Conservation (phyloP, 2,329 filamentous ascomycete species). For the Fusarium brevicatenulatum region DNA sequence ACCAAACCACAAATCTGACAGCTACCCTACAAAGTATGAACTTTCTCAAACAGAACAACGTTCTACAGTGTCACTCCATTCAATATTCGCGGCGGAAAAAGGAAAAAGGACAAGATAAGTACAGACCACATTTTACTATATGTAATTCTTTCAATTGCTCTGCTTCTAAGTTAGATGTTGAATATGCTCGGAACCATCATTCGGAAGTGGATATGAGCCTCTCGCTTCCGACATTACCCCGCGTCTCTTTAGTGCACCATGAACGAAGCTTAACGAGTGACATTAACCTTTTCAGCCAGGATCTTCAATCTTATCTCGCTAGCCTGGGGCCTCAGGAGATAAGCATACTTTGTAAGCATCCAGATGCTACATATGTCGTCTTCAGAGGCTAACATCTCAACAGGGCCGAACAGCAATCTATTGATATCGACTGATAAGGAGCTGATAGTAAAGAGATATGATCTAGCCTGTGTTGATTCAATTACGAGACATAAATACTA, state of each 20-base stretch:
- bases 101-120: accelerated
- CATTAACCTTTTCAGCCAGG: not conserved
- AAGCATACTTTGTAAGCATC: not conserved
- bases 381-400: not conserved
- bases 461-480: not conserved
- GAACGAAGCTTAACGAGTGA: not conserved
- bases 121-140: accelerated
- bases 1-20: accelerated
- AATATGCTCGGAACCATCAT: not conserved
- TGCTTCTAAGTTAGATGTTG: not conserved
- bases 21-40: not conserved
- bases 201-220: not conserved
- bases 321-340: not conserved
- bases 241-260: not conserved
- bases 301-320: not conserved
- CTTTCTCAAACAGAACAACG: accelerated
- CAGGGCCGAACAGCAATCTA: too few relatives aligned
- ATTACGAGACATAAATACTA: not conserved
- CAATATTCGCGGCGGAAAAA: accelerated
- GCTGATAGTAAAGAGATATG: not conserved
- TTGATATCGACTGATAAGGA: not conserved
- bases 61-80: accelerated
- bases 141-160: accelerated
- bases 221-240: not conserved
- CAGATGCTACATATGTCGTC: accelerated